A percentile compares a stretch with the other conserved stretches of the same genome.
These are phyloP conservation scores for Durotheca rogersii DNA, from an alignment of 495 filamentous ascomycete species.

Conservation along the genomic window DNA sequence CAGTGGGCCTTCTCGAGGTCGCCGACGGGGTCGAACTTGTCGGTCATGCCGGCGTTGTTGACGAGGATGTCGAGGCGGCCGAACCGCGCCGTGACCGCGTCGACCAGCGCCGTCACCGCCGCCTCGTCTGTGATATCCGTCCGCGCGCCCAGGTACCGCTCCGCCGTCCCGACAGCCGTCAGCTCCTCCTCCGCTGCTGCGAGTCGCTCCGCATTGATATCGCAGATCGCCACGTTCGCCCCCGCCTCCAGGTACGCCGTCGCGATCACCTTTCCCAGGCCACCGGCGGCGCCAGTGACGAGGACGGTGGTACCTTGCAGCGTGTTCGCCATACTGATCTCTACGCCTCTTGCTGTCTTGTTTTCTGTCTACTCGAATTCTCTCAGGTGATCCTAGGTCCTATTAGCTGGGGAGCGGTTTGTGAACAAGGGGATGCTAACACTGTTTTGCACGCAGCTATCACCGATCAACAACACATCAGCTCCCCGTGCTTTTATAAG, in stretches of 20 bases:
- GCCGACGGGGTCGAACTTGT: conserved; percentile 56
- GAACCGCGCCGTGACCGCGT: conserved; percentile 38
- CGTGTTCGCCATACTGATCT: conserved; percentile 18
- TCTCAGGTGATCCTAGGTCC: neutral
- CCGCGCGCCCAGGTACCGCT: conserved; percentile 34
- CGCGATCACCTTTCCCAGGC: conserved; percentile 45
- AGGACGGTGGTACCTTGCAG: conserved; percentile 42
- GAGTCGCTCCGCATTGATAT: conserved; percentile 48
- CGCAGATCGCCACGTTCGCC: conserved; percentile 48
- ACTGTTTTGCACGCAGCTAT: too few relatives aligned
- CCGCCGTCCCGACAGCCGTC: conserved; percentile 3
- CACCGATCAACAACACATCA: too few relatives aligned
- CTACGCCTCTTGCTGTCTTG: neutral
- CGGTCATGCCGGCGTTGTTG: conserved; percentile 56
- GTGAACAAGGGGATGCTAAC: too few relatives aligned
- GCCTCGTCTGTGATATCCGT: conserved; percentile 43
- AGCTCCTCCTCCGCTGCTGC: conserved; percentile 34
- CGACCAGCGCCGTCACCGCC: conserved; percentile 39
- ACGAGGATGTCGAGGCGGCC: conserved; percentile 50
- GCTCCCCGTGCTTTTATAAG: too few relatives aligned
- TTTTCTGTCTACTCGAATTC: neutral
- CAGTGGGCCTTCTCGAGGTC: conserved; percentile 51
- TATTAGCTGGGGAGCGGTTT: too few relatives aligned
- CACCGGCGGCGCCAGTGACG: conserved; percentile 47
- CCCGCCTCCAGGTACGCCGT: conserved; percentile 41